These are phyloP conservation scores for Nicotiana attenuata DNA, from an alignment of 257 asterid genomes.

Conservation along the genomic window DNA sequence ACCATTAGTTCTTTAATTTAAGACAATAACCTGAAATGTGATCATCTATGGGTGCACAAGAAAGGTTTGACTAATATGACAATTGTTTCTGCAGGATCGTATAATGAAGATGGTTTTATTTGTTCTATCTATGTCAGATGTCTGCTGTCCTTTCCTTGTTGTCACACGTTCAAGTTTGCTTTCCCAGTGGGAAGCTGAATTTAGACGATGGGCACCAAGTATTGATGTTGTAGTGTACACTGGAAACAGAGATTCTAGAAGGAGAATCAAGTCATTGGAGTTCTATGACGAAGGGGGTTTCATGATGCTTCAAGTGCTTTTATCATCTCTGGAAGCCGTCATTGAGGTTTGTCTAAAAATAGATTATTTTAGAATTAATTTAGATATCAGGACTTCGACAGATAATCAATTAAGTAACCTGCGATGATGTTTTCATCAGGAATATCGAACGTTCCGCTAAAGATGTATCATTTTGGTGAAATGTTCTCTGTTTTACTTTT, in stretches of 20 bases:
- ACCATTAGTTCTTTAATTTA: neutral
- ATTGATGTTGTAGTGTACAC: constrained; percentile 51
- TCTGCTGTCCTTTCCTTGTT: constrained; percentile 50
- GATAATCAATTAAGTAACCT: neutral
- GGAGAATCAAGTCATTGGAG: constrained; percentile 49
- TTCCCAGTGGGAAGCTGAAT: constrained; percentile 63
- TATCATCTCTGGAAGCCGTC: constrained; percentile 45
- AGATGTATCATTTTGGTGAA: constrained; percentile 2
- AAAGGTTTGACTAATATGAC: constrained; percentile 1
- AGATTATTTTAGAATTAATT: constrained; percentile 9
- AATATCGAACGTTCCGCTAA: neutral
- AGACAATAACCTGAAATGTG: neutral
- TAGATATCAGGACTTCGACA: constrained; percentile 3
- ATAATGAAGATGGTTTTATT: constrained; percentile 31
- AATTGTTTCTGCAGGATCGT: constrained; percentile 42
- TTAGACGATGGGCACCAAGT: constrained; percentile 52
- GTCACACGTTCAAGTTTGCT: constrained; percentile 35
- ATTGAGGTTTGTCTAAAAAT: constrained; percentile 37
- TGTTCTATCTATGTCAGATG: constrained; percentile 39
- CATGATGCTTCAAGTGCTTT: constrained; percentile 45
- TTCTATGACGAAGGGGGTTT: constrained; percentile 48
- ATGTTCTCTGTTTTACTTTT: neutral
- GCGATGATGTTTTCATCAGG: constrained; percentile 2
- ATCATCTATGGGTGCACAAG: constrained; percentile 9
- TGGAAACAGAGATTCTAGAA: constrained; percentile 45